Percentiles rank a stretch among this genome's conserved stretches.
Conservation (phyloP, 1,284 basidiomycete species). For the Macrocystidia cucumis region DNA sequence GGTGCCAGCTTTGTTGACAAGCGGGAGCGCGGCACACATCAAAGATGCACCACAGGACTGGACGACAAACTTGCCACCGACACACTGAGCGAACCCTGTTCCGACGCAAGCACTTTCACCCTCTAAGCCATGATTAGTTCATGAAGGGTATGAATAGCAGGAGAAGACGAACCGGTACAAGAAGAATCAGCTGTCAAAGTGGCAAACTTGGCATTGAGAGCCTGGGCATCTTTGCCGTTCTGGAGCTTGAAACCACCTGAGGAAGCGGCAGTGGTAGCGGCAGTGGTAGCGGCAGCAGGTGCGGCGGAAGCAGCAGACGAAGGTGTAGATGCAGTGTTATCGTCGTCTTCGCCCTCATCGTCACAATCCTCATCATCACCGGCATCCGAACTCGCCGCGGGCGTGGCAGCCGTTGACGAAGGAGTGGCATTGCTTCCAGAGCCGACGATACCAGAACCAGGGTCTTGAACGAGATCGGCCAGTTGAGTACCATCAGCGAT, state of each 20-base stretch:
- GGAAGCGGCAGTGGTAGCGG: constrained; percentile 7
- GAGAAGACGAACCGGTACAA: constrained; percentile 19
- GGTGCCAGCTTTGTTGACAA: constrained; percentile 40
- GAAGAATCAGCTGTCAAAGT: constrained; percentile 24
- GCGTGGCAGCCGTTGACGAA: constrained; percentile 5
- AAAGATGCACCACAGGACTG: constrained; percentile 23
- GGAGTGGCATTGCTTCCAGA: constrained; percentile 9
- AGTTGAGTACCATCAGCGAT: constrained; percentile 38
- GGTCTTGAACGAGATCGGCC: constrained; percentile 29
- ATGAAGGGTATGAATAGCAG: constrained; percentile 2
- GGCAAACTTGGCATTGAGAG: constrained; percentile 31
- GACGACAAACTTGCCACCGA: constrained; percentile 25
- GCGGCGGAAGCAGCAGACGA: constrained; percentile 5
- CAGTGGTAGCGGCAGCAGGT: constrained; percentile 6
- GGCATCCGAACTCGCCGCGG: too few species aligned
- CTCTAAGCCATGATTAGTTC: constrained; percentile 9
- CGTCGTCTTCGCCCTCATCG: too few species aligned
- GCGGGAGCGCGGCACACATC: constrained; percentile 36
- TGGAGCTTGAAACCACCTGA: constrained; percentile 21
- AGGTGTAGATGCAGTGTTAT: constrained; percentile 3
- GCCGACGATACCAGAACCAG: constrained; percentile 25
- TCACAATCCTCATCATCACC: too few species aligned
- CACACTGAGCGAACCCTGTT: constrained; percentile 30
- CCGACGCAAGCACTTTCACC: constrained; percentile 30
- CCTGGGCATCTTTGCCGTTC: constrained; percentile 33